Percentiles rank a stretch among this genome's conserved stretches.
Evolutionary conservation across 805 yeast species (phyloP).

Genomic region (Isabelozyma heimii): DNA sequence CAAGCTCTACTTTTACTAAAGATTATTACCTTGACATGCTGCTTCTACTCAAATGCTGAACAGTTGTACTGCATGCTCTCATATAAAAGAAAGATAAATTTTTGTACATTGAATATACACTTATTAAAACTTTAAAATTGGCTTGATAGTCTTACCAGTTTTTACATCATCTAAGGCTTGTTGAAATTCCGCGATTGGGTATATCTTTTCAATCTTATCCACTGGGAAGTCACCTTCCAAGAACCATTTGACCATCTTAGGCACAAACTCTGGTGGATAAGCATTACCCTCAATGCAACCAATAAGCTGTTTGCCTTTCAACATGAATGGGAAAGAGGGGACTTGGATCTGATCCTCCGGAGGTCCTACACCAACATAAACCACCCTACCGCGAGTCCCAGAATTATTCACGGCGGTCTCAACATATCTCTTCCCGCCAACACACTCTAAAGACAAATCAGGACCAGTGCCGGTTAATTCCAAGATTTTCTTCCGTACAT

Average conservation of each 20-base stretch:
- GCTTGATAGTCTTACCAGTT: conserved; percentile 5
- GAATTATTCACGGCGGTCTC: conserved; percentile 7
- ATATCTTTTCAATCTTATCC: conserved; percentile 3
- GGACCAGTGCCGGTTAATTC: conserved; percentile 7
- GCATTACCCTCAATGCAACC: conserved; percentile 8
- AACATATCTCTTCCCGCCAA: conserved; percentile 6
- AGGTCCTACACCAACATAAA: conserved; percentile 5
- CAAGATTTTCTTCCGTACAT: conserved; percentile 3
- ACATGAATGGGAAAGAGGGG: conserved; percentile 6
- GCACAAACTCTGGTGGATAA: conserved; percentile 6
- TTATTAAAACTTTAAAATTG: conserved; percentile 3
- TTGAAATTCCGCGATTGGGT: conserved; percentile 4
- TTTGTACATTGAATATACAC: too few species aligned
- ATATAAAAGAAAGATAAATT: too few species aligned
- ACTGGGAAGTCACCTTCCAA: conserved; percentile 4
- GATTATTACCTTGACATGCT: too few species aligned
- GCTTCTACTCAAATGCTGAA: too few species aligned
- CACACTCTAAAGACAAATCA: conserved; percentile 6
- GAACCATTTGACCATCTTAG: conserved; percentile 6
- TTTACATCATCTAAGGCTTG: conserved; percentile 7
- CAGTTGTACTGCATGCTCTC: too few species aligned
- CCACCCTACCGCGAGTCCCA: conserved; percentile 4
- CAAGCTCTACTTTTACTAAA: too few species aligned
- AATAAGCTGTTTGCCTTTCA: conserved; percentile 5
- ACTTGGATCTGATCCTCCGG: conserved; percentile 1